Evolutionary conservation across 306 rosid genomes (phyloP).

Genomic region (Psophocarpus tetragonolobus): DNA sequence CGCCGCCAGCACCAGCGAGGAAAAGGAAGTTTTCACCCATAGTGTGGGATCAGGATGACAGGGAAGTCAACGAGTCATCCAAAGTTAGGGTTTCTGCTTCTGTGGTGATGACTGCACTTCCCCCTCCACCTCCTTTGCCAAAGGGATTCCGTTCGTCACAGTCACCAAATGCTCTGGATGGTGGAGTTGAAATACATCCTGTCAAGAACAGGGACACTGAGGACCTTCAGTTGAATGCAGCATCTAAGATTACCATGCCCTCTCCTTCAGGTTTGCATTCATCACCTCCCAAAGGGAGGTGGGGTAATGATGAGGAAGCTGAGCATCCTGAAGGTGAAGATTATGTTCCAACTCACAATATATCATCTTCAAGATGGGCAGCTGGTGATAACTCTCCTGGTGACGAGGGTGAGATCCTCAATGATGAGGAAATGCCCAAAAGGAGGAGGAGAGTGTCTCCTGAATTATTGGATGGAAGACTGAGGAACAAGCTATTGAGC

Average conservation of each 20-base stretch:
- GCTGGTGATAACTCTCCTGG: slow-evolving; percentile 81
- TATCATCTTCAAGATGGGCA: slow-evolving; percentile 98
- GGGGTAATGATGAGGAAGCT: slow-evolving; percentile 47
- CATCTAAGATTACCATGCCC: slow-evolving; percentile 29
- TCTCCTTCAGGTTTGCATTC: slow-evolving; percentile 40
- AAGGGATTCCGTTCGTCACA: slow-evolving; percentile 49
- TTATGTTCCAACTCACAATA: slow-evolving; percentile 66
- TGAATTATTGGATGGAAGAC: slow-evolving; percentile 49
- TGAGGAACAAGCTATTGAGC: slow-evolving; percentile 59
- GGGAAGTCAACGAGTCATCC: slow-evolving; percentile 44
- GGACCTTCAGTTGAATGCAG: slow-evolving; percentile 31
- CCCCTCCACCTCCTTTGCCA: slow-evolving; percentile 56
- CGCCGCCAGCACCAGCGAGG: slow-evolving; percentile 50
- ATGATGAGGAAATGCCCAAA: slow-evolving; percentile 57
- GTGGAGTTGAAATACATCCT: slow-evolving; percentile 49
- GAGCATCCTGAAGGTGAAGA: slow-evolving; percentile 71
- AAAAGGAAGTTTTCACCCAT: slow-evolving; percentile 91
- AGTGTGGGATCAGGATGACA: slow-evolving; percentile 93
- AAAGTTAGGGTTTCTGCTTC: slow-evolving; percentile 48
- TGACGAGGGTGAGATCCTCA: slow-evolving; percentile 85
- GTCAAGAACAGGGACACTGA: slow-evolving; percentile 35
- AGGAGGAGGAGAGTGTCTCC: slow-evolving; percentile 57
- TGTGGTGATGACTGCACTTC: slow-evolving; percentile 28
- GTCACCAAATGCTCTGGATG: slow-evolving; percentile 42
- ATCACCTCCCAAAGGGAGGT: slow-evolving; percentile 39